A percentile compares a stretch with the other conserved stretches of the same genome.
phyloP scores from a whole-genome alignment of 176 grass and related monocot species.

The Avena sativa region DNA sequence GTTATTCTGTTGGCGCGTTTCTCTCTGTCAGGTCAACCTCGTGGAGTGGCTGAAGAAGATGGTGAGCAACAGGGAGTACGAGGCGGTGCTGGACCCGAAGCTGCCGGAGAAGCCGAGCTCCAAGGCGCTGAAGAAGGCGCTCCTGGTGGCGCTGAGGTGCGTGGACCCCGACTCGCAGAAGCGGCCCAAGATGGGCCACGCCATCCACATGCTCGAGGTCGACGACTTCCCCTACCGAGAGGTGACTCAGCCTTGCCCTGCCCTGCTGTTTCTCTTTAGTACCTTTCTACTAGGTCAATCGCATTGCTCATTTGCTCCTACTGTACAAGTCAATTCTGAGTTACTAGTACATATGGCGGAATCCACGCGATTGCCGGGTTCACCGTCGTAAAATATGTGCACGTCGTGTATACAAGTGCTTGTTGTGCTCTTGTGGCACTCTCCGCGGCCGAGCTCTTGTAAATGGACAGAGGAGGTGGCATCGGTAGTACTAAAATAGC shows the following conservation, averaged over 20 bases:
- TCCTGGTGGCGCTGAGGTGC: conserved; percentile 84
- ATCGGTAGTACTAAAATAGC: conserved; percentile 39
- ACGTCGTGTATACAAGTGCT: neutral
- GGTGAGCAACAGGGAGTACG: conserved; percentile 78
- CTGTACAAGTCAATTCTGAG: conserved; percentile 6
- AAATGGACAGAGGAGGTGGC: conserved; percentile 8
- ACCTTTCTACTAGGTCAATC: conserved; percentile 8
- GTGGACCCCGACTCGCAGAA: conserved; percentile 92
- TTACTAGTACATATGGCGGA: neutral
- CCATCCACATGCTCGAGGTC: conserved; percentile 96
- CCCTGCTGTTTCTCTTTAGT: neutral
- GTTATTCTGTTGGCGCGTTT: neutral
- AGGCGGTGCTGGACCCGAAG: conserved; percentile 77
- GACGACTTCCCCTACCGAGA: conserved; percentile 92
- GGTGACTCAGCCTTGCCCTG: conserved; percentile 46
- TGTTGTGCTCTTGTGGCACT: conserved; percentile 4
- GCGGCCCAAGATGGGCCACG: conserved; percentile 94
- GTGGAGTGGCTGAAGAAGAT: conserved; percentile 94
- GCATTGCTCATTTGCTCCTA: conserved; percentile 6
- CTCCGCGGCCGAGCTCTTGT: conserved; percentile 22
- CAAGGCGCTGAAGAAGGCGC: conserved; percentile 81
- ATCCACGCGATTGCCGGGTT: conserved; percentile 18
- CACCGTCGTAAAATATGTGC: neutral
- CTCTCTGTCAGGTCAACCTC: conserved; percentile 67
- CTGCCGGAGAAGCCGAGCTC: conserved; percentile 74